Evolutionary conservation across 1,284 basidiomycete species (phyloP).

Genomic region (Abortiporus biennis): DNA sequence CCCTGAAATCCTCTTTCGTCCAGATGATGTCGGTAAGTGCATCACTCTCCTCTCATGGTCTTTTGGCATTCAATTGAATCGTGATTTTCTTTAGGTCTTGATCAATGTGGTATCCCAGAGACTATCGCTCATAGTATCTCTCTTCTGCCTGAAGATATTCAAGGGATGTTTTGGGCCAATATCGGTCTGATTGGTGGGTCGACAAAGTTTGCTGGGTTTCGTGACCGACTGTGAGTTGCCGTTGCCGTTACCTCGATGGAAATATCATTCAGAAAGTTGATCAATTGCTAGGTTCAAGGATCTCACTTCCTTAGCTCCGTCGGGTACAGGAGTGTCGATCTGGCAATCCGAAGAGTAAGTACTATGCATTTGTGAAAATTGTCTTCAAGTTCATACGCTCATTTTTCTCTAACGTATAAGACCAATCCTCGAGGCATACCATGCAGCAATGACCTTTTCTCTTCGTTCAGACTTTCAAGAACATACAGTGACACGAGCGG

Average conservation of each 20-base stretch:
- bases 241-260: too few species aligned
- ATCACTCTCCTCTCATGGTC: constrained; percentile 4
- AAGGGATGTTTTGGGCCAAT: constrained; percentile 92
- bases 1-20: constrained; percentile 85
- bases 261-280: constrained; percentile 2
- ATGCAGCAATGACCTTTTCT: constrained; percentile 59
- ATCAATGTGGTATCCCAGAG: constrained; percentile 74
- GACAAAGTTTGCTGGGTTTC: constrained; percentile 70
- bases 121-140: constrained; percentile 74
- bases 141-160: constrained; percentile 68
- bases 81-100: constrained; percentile 64
- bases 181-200: constrained; percentile 87
- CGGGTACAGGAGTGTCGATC: constrained; percentile 67
- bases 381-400: neutral
- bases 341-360: constrained; percentile 72
- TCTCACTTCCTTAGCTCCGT: too few species aligned
- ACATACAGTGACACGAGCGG: constrained; percentile 62
- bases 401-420: constrained; percentile 29
- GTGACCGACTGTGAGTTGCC: constrained; percentile 62
- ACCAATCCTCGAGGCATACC: constrained; percentile 71
- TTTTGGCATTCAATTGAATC: too few species aligned
- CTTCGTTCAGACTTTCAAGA: constrained; percentile 44
- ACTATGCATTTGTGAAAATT: constrained; percentile 1
- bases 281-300: neutral
- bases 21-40: constrained; percentile 77